Conservation (phyloP, 1,284 basidiomycete species). For the Paramarasmius palmivorus region DNA sequence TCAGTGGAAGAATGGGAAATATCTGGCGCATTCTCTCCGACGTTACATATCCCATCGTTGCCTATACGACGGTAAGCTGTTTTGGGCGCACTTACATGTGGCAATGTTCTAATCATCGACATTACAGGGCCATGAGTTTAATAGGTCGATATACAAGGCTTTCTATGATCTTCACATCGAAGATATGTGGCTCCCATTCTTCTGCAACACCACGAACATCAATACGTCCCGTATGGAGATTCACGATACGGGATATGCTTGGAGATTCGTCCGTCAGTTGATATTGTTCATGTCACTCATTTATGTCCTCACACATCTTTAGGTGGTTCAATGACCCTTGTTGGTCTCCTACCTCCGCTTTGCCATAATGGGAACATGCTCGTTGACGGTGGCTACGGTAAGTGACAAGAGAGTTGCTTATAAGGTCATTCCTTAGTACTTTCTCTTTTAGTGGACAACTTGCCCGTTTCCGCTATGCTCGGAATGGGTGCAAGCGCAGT, state of each 20-base stretch:
- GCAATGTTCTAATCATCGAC: conserved; percentile 2
- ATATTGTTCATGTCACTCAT: background rate
- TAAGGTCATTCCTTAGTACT: conserved; percentile 3
- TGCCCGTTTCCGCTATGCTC: conserved; percentile 91
- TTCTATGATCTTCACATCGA: conserved; percentile 97
- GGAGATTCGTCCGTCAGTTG: conserved; percentile 79
- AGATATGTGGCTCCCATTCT: conserved; percentile 99
- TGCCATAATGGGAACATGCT: conserved; percentile 93
- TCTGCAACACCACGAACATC: conserved; percentile 99
- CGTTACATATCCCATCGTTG: conserved; percentile 95
- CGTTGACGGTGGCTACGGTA: conserved; percentile 94
- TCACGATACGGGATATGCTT: conserved; percentile 95
- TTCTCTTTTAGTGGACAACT: conserved; percentile 74
- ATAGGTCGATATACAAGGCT: conserved; percentile 81
- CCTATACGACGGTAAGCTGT: conserved; percentile 88
- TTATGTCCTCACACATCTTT: conserved; percentile 19
- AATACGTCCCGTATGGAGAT: conserved; percentile 97
- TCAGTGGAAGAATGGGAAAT: conserved; percentile 90
- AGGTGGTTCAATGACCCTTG: conserved; percentile 97
- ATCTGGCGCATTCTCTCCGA: conserved; percentile 95
- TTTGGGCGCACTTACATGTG: conserved; percentile 20
- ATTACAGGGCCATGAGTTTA: conserved; percentile 86
- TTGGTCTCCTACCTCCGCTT: conserved; percentile 91
- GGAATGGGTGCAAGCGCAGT: conserved; percentile 89
- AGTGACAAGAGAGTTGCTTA: conserved; percentile 27